A percentile compares a stretch with the other conserved stretches of the same genome.
Conservation (phyloP, 768 basidiomycete species). For the Galerina sulciceps region DNA sequence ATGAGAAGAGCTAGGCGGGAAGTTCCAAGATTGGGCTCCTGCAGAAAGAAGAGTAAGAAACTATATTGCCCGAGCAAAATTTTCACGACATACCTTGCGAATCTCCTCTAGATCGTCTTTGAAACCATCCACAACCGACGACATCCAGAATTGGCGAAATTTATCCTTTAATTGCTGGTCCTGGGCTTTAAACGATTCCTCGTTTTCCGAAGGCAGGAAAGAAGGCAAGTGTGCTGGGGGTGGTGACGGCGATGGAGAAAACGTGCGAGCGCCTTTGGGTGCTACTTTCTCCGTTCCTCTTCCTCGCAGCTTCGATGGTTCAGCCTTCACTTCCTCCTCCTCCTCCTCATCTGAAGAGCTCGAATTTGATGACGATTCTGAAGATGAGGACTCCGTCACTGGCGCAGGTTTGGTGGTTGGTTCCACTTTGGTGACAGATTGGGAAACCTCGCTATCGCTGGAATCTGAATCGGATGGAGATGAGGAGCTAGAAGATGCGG, state of each 20-base stretch:
- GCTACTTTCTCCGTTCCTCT: slow-evolving; percentile 13
- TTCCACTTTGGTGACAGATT: slow-evolving; percentile 12
- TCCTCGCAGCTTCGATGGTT: slow-evolving; percentile 10
- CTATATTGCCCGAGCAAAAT: background rate
- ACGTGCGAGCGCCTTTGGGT: slow-evolving; percentile 20
- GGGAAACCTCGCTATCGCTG: slow-evolving; percentile 23
- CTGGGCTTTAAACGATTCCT: slow-evolving; percentile 36
- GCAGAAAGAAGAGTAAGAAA: background rate
- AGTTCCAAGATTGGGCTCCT: slow-evolving; percentile 70
- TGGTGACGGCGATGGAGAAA: slow-evolving; percentile 50
- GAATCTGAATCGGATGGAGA: slow-evolving; percentile 47
- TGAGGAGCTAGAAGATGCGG: slow-evolving; percentile 43
- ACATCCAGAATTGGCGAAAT: slow-evolving; percentile 89
- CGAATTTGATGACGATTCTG: slow-evolving; percentile 27
- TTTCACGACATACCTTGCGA: slow-evolving; percentile 59
- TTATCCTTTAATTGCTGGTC: slow-evolving; percentile 64
- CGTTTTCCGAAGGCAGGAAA: slow-evolving; percentile 48
- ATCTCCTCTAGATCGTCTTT: slow-evolving; percentile 84
- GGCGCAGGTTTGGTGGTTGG: slow-evolving; percentile 26
- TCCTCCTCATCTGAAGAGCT: slow-evolving; percentile 25
- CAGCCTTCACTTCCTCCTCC: slow-evolving; percentile 16
- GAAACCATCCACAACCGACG: slow-evolving; percentile 80
- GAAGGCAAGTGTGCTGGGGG: slow-evolving; percentile 55
- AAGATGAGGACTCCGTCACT: slow-evolving; percentile 32
- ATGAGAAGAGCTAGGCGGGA: slow-evolving; percentile 76